phyloP scores from a whole-genome alignment of 2,329 filamentous ascomycete genomes.

The Exophiala aquamarina region DNA sequence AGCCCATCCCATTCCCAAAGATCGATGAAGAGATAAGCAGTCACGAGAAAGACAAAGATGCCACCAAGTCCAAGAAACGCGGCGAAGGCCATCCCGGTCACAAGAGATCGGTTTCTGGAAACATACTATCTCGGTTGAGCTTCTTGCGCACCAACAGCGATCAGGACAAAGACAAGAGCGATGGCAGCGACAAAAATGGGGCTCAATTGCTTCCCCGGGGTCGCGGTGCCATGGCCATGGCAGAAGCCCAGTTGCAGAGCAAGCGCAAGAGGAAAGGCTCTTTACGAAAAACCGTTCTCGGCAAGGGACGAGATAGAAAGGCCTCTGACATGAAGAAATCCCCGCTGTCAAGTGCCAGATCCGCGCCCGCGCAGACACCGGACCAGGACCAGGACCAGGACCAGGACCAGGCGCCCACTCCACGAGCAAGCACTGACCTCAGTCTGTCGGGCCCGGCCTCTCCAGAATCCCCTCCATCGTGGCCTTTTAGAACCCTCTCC shows the following conservation, averaged over 20 bases:
- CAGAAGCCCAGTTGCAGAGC: slow-evolving; percentile 46
- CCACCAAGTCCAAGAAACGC: slow-evolving; percentile 15
- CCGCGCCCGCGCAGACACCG: slow-evolving; percentile 12
- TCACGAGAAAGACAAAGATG: slow-evolving; percentile 23
- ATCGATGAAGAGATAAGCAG: slow-evolving; percentile 23
- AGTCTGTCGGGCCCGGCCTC: slow-evolving; percentile 20
- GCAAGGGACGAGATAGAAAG: slow-evolving; percentile 66
- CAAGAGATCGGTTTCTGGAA: slow-evolving; percentile 60
- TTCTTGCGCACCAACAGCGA: slow-evolving; percentile 57
- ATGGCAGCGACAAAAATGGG: slow-evolving; percentile 32
- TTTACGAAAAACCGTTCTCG: slow-evolving; percentile 79
- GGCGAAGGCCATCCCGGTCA: slow-evolving; percentile 32
- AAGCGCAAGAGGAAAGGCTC: slow-evolving; percentile 75
- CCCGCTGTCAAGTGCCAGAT: slow-evolving; percentile 31
- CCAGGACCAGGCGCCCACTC: slow-evolving; percentile 19
- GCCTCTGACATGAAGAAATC: slow-evolving; percentile 52
- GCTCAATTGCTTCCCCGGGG: slow-evolving; percentile 29
- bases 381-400: slow-evolving; percentile 22
- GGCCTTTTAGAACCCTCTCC: slow-evolving; percentile 26
- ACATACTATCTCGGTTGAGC: slow-evolving; percentile 67
- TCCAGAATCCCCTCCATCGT: slow-evolving; percentile 27
- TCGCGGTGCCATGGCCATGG: slow-evolving; percentile 48
- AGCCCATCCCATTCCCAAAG: slow-evolving; percentile 23
- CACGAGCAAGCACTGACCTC: slow-evolving; percentile 20
- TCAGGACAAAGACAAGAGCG: slow-evolving; percentile 20